Percentiles rank a stretch among this genome's conserved stretches.
Evolutionary conservation across 768 basidiomycete genomes (phyloP).

Genomic region (Russula compacta): DNA sequence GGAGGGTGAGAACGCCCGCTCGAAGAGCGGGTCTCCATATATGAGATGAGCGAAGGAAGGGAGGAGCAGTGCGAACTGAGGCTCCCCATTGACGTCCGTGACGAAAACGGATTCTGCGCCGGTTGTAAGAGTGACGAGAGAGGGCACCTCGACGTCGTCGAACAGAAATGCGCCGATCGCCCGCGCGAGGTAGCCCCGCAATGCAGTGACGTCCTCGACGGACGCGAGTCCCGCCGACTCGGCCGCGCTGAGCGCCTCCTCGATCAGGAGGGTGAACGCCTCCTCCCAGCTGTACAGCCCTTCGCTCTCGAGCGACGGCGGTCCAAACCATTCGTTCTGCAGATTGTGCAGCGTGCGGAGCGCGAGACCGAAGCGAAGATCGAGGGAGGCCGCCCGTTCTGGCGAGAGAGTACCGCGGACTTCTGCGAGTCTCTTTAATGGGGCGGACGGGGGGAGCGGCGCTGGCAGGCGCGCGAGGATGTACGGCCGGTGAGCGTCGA

Average conservation of each 20-base stretch:
- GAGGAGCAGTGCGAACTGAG: slow-evolving; percentile 35
- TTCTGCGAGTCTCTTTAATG: slow-evolving; percentile 30
- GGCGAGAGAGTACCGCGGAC: slow-evolving; percentile 31
- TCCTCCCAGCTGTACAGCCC: slow-evolving; percentile 65
- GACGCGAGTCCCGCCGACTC: slow-evolving; percentile 25
- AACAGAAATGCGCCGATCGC: slow-evolving; percentile 72
- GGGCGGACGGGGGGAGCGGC: not conserved
- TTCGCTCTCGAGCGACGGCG: slow-evolving; percentile 30
- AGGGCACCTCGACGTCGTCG: slow-evolving; percentile 66
- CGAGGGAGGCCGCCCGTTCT: slow-evolving; percentile 34
- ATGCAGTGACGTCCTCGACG: slow-evolving; percentile 32
- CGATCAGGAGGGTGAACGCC: slow-evolving; percentile 53
- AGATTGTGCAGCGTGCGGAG: slow-evolving; percentile 57
- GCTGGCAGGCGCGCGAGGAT: slow-evolving; percentile 33
- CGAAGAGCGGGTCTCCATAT: slow-evolving; percentile 73
- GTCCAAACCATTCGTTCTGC: slow-evolving; percentile 73
- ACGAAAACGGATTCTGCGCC: slow-evolving; percentile 51
- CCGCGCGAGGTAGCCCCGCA: slow-evolving; percentile 47
- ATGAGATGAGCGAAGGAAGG: slow-evolving; percentile 39
- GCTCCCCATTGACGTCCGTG: slow-evolving; percentile 24
- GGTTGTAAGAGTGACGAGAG: slow-evolving; percentile 55
- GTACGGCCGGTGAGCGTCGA: slow-evolving; percentile 40
- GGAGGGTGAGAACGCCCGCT: slow-evolving; percentile 45
- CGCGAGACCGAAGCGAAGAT: slow-evolving; percentile 52
- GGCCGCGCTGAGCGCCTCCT: slow-evolving; percentile 42